Percentiles rank a stretch among this genome's conserved stretches.
These are phyloP conservation scores for Sarocladium oryzae DNA, from an alignment of 2,329 filamentous ascomycete species.

Conservation along the genomic window DNA sequence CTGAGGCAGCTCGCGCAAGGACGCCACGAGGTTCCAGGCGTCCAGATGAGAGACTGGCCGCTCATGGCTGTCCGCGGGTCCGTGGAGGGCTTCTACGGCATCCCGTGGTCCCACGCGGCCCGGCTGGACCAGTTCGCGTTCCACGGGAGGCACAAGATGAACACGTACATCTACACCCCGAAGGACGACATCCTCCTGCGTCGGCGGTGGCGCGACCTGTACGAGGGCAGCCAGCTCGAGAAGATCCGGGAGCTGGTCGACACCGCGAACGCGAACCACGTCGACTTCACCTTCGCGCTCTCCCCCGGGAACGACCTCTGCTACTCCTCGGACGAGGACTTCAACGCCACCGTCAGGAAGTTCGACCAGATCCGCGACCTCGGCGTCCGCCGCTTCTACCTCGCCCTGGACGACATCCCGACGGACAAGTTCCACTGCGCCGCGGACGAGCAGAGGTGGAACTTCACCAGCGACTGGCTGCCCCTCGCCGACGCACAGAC, in stretches of 20 bases:
- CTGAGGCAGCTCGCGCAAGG: conserved; percentile 12
- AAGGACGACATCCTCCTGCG: conserved; percentile 11
- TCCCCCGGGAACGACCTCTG: conserved; percentile 14
- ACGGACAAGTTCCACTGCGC: conserved; percentile 12
- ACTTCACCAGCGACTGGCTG: conserved; percentile 8
- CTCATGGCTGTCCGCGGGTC: conserved; percentile 15
- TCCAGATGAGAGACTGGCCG: conserved; percentile 14
- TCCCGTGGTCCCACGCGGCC: conserved; percentile 14
- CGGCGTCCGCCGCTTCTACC: conserved; percentile 14
- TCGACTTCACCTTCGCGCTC: conserved; percentile 13
- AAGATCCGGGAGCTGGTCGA: conserved; percentile 13
- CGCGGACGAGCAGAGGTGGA: conserved; percentile 10
- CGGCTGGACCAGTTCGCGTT: conserved; percentile 14
- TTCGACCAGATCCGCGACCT: conserved; percentile 13
- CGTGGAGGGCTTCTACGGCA: conserved; percentile 16
- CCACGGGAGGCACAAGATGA: conserved; percentile 14
- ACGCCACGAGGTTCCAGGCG: conserved; percentile 6
- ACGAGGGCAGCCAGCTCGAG: conserved; percentile 11
- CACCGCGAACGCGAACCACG: conserved; percentile 14
- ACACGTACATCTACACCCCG: conserved; percentile 15
- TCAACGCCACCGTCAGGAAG: conserved; percentile 13
- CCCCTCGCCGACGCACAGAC: conserved; percentile 12
- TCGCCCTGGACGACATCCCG: conserved; percentile 14
- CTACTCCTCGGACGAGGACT: conserved; percentile 14
- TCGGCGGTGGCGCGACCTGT: conserved; percentile 12